Percentiles rank a stretch among this genome's conserved stretches.
Conservation (phyloP, 352 stramenopile species). For the Globisporangium recalcitrans region DNA sequence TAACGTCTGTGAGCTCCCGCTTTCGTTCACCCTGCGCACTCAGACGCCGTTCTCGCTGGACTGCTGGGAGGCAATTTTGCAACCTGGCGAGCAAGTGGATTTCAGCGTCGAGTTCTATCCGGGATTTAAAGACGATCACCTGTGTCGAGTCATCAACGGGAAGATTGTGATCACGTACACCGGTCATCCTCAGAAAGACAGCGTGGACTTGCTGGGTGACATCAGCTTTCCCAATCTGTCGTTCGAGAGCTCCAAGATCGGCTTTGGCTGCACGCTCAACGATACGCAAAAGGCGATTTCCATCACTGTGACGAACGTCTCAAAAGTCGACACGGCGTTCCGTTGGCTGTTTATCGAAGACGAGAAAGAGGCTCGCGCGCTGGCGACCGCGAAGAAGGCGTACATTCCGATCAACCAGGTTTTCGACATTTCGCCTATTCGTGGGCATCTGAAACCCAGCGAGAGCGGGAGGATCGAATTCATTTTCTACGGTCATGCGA, state of each 20-base stretch:
- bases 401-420: constrained; percentile 91
- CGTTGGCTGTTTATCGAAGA: constrained; percentile 94
- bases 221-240: constrained; percentile 94
- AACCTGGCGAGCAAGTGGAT: constrained; percentile 66
- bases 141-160: constrained; percentile 81
- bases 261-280: constrained; percentile 94
- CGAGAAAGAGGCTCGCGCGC: constrained; percentile 56
- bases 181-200: constrained; percentile 89
- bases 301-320: constrained; percentile 87
- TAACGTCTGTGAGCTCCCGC: constrained; percentile 84
- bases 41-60: constrained; percentile 91
- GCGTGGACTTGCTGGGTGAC: constrained; percentile 83
- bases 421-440: constrained; percentile 94
- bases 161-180: constrained; percentile 83
- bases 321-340: constrained; percentile 86
- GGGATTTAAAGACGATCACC: constrained; percentile 88
- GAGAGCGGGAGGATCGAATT: constrained; percentile 92
- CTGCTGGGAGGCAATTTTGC: constrained; percentile 84
- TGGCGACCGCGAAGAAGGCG: constrained; percentile 65
- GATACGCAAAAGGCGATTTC: constrained; percentile 90
- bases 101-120: constrained; percentile 93
- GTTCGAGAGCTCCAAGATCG: constrained; percentile 88
- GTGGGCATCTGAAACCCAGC: constrained; percentile 73
- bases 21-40: constrained; percentile 89
- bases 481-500: constrained; percentile 91